Evolutionary conservation across 441 rosid genomes (phyloP), one percentile per base, ranked within the genome.

Genomic region (Manihot esculenta): DNA sequence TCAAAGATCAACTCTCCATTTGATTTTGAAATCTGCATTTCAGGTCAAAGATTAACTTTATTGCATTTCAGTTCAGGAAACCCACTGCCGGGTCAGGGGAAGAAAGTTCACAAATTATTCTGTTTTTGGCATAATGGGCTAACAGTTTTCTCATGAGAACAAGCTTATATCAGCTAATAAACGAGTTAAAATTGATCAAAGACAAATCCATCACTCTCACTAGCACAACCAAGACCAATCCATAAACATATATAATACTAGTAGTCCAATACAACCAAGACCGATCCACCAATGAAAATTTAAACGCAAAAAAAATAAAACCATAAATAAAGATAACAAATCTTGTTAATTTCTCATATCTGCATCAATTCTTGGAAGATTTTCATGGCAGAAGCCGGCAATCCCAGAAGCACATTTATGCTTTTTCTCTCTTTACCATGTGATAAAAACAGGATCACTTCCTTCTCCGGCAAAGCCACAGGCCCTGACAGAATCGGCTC

Each of bases 401-500:
- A 80, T 4, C 96, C 97, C 68, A 90, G 78, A 73, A 92, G 90
- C 81, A 92, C 91, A 74, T 92, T 92, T 27, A 90, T 86, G 86
- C 85, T 88, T 79, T 75, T 88, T 78, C 91, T 90, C 74, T 87
- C 81, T 61, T 80, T 83, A 30, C 97, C 96, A 73, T 88, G 96
- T 72, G 93, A 87, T n/a, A 92, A 87, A 79, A 92, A 88, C 82
- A 88, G 79, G 42, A 83, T 85, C 42, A 92, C 96, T 82, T 90
- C 98, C 73, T 92, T 92, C 85, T 90, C 94, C 0, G 98, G 96
- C 80, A 90, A 80, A 1, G 91, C 89, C 50, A 90, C 98, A 2
- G 98, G 96, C 17, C 94, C 96, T 6, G 94, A 88, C 53, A 89
- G 61, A 60, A 84, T 68, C 26, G 98, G 92, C 79, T 87, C 90